Base-by-base conservation (phyloP, 345 rosid genomes). In the Sonneratia alba region DNA sequence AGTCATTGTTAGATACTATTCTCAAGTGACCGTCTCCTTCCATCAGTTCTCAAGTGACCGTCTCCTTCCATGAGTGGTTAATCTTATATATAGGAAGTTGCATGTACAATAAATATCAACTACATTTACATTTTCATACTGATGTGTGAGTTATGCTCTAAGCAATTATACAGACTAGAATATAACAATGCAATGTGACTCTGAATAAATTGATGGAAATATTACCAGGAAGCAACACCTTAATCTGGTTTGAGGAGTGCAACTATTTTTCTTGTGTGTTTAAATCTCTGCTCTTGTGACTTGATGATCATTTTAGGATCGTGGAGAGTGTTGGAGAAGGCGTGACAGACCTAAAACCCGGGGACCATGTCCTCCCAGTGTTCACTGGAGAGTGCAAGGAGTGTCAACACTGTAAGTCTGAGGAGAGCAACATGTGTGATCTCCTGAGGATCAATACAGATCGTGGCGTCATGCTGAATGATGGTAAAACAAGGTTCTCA, bases 291-390 rank as follows among this genome's bases (percentile, higher is more conserved):
- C 24, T 37, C 27, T 19, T 32, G 45, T 68, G 45, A 1, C 61
- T 45, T 59, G 6, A 47, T 49, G 57, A 43, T 47, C 8, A 8
- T 38, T 70, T 19, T 51, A 74, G 79, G 67, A 76, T 79, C 55
- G 82, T 79, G 15, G 82, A 79, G 22, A 79, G 82, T 70, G 79
- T 79, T 1, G 79, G 82, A 21, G 72, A 70, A 64, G 82, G 82
- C 19, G 82, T 79, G 43, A 76, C 75, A 0, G 80, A 79, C 19
- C 77, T 79, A 18, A 36, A 70, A 32, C 77, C 75, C 0, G 77
- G 82, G 4, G 82, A 79, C 19, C 79, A 79, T 27, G 82, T 79
- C 51, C 82, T 79, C 55, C 82, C 82, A n/a, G 77, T 79, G 14
- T 79, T 79, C 82, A 76, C 82, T 0, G 82, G 80, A 59, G 82